Percentiles rank a stretch among this genome's conserved stretches.
Conservation (phyloP, 75 land plant genomes). For the Pinus taeda region DNA sequence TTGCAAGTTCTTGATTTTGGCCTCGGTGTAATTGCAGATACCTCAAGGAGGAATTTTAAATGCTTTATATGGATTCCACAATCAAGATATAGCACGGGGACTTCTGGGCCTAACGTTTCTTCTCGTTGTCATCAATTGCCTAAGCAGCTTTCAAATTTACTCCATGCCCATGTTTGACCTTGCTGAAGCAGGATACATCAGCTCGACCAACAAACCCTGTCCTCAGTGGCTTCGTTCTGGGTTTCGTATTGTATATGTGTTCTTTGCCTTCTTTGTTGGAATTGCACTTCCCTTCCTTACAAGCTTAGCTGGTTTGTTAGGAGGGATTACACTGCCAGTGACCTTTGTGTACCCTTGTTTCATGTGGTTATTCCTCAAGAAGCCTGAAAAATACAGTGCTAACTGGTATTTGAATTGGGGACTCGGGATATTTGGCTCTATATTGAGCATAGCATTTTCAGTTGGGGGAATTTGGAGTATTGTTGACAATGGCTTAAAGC, state of each 20-base stretch:
- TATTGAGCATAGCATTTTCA: constrained; percentile 37
- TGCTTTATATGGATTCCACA: constrained; percentile 55
- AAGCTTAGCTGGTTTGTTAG: constrained; percentile 72
- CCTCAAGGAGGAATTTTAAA: constrained; percentile 60
- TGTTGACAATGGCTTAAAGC: constrained; percentile 44
- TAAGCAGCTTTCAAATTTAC: constrained; percentile 88
- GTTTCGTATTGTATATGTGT: constrained; percentile 42
- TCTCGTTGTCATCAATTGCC: constrained; percentile 67
- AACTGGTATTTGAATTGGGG: constrained; percentile 78
- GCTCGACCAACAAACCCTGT: constrained; percentile 50
- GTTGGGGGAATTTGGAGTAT: constrained; percentile 68
- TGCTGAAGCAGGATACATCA: constrained; percentile 69
- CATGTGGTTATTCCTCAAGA: constrained; percentile 80
- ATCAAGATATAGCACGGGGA: constrained; percentile 32
- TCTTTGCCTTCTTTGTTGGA: constrained; percentile 52
- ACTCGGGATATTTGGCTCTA: constrained; percentile 56
- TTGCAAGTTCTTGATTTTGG: background rate
- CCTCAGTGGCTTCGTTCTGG: constrained; percentile 48
- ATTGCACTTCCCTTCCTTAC: constrained; percentile 77
- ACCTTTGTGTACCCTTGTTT: constrained; percentile 88
- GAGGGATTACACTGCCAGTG: constrained; percentile 81
- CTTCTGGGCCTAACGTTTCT: constrained; percentile 52
- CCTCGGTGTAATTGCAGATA: constrained; percentile 46
- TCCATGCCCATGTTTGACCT: constrained; percentile 86
- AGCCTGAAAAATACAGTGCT: constrained; percentile 52